A percentile compares a stretch with the other conserved stretches of the same genome.
Conservation (phyloP, 2,329 filamentous ascomycete genomes). For the Beauveria asiatica region DNA sequence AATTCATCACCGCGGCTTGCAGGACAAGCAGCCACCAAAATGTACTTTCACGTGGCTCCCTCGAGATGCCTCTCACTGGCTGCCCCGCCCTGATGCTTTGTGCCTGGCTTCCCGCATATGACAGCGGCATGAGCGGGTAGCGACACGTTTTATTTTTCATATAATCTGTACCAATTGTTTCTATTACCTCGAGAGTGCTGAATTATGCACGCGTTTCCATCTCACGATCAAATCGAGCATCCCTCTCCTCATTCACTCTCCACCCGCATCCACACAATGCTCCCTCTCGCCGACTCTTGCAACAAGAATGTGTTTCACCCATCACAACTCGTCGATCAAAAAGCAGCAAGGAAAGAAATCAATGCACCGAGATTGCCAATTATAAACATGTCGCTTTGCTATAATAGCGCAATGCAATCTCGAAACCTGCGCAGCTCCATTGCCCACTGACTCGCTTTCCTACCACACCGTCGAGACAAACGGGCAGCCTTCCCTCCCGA, state of each 20-base stretch:
- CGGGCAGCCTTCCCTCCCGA: neutral
- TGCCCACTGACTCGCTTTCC: neutral
- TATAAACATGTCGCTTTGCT: neutral
- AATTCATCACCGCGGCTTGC: neutral
- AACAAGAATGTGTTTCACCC: conserved; percentile 2
- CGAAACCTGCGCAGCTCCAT: too few relatives aligned
- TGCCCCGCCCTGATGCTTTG: neutral
- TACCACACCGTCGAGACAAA: neutral
- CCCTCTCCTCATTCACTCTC: neutral
- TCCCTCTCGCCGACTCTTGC: neutral
- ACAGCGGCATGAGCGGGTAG: neutral
- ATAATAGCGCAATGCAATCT: neutral
- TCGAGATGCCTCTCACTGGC: neutral
- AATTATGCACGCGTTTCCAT: neutral
- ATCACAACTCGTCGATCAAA: neutral
- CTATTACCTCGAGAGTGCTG: neutral
- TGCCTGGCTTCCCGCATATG: neutral
- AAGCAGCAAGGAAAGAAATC: neutral
- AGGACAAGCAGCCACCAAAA: neutral
- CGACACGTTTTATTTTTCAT: neutral
- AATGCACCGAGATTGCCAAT: neutral
- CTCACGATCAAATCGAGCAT: neutral
- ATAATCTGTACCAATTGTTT: neutral
- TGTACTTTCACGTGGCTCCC: neutral
- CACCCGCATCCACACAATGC: neutral